Evolutionary conservation across 2,329 filamentous ascomycete species (phyloP).

Genomic region (Aspergillus candidus): DNA sequence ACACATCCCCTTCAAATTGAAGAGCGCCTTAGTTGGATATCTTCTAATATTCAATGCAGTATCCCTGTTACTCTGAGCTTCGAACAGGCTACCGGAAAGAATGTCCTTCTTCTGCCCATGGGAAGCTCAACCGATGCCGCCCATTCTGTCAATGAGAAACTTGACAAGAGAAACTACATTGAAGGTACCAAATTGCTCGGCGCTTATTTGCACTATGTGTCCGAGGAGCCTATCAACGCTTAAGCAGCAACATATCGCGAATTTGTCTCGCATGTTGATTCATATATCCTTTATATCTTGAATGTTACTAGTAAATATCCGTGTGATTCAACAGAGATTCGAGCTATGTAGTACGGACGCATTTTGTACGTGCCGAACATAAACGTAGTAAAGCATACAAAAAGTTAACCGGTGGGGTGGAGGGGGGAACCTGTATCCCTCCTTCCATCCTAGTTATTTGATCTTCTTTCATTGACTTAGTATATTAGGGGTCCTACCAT

Average conservation of each 20-base stretch:
- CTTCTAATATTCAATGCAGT: conserved; percentile 42
- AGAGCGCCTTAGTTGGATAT: neutral
- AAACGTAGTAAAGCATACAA: too few species aligned
- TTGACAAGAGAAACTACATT: conserved; percentile 96
- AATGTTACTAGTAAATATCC: too few species aligned
- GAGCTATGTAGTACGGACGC: too few species aligned
- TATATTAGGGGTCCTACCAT: too few species aligned
- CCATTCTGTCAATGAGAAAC: conserved; percentile 97
- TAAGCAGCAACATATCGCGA: neutral
- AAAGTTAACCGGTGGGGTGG: too few species aligned
- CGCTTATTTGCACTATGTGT: conserved; percentile 92
- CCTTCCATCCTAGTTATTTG: too few species aligned
- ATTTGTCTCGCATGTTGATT: too few species aligned
- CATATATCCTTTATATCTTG: too few species aligned
- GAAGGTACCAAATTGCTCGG: conserved; percentile 95
- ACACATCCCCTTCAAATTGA: conserved; percentile 1
- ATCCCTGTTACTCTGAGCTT: conserved; percentile 97
- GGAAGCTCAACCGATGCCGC: conserved; percentile 93
- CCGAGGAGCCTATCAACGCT: conserved; percentile 64
- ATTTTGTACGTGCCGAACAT: too few species aligned
- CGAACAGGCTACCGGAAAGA: conserved; percentile 96
- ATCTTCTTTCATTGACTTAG: too few species aligned
- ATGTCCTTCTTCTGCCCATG: conserved; percentile 92
- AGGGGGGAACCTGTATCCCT: too few species aligned
- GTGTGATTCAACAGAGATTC: too few species aligned